Percentiles rank a stretch among this genome's conserved stretches.
Conservation (phyloP, 805 yeast genomes). For the Yarrowia divulgata region DNA sequence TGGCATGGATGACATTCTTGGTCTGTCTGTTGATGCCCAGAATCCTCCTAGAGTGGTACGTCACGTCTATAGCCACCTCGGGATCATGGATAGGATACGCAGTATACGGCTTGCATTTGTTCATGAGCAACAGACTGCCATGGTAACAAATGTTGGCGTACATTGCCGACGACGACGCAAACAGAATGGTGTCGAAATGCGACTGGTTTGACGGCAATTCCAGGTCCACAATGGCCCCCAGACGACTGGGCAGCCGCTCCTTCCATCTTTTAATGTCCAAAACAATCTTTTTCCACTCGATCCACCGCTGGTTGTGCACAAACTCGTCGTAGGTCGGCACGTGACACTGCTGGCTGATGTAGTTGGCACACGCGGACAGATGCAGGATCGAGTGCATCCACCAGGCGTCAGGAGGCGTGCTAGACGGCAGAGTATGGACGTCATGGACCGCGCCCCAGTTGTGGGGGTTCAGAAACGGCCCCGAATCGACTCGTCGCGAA, state of each 20-base stretch:
- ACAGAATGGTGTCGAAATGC: slow-evolving; percentile 17
- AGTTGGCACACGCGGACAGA: slow-evolving; percentile 9
- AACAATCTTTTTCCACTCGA: slow-evolving; percentile 27
- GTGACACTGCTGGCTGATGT: slow-evolving; percentile 23
- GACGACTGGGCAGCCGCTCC: slow-evolving; percentile 5
- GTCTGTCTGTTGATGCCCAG: slow-evolving; percentile 17
- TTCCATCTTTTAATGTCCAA: slow-evolving; percentile 31
- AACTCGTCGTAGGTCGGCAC: slow-evolving; percentile 35
- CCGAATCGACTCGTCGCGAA: slow-evolving; percentile 25
- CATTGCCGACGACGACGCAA: slow-evolving; percentile 23
- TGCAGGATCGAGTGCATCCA: slow-evolving; percentile 35
- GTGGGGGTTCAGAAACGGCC: slow-evolving; percentile 24
- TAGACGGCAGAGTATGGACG: slow-evolving; percentile 21
- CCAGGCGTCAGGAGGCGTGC: slow-evolving; percentile 28
- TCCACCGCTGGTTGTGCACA: slow-evolving; percentile 34
- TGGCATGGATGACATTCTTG: slow-evolving; percentile 28
- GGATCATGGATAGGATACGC: slow-evolving; percentile 34
- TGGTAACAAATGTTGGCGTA: slow-evolving; percentile 34
- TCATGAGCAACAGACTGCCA: slow-evolving; percentile 10
- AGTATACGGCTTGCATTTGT: slow-evolving; percentile 30
- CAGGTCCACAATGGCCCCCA: slow-evolving; percentile 16
- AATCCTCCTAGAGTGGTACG: background rate
- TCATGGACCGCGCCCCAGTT: slow-evolving; percentile 24
- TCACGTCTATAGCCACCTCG: slow-evolving; percentile 11
- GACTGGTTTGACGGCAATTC: background rate